These are phyloP conservation scores for Tolypocladium cylindrosporum DNA, from an alignment of 2,329 filamentous ascomycete species.

Conservation along the genomic window DNA sequence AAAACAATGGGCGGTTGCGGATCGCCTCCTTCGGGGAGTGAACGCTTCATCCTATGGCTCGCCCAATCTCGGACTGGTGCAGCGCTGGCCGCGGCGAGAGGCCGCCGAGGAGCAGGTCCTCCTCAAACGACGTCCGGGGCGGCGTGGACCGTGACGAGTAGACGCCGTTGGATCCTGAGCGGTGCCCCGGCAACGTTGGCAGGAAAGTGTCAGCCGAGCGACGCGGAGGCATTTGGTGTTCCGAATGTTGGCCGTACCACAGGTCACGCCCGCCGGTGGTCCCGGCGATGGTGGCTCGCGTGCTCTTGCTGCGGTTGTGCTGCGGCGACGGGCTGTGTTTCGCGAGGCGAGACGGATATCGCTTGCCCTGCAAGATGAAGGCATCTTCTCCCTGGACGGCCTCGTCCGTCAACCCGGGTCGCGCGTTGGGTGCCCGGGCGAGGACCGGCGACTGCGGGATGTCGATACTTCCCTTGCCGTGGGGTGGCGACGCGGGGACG, in stretches of 20 bases:
- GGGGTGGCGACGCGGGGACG: slow-evolving; percentile 18
- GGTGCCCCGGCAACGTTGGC: not conserved
- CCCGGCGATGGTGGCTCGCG: slow-evolving; percentile 34
- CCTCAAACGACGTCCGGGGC: slow-evolving; percentile 33
- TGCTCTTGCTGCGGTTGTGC: slow-evolving; percentile 30
- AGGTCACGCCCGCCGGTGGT: slow-evolving; percentile 28
- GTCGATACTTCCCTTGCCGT: slow-evolving; percentile 33
- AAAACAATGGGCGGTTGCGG: not conserved
- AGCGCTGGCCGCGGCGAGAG: slow-evolving; percentile 39
- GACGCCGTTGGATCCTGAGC: not conserved
- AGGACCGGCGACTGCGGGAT: slow-evolving; percentile 39
- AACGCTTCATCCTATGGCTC: slow-evolving; percentile 39
- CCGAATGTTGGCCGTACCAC: slow-evolving; percentile 26
- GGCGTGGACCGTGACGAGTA: slow-evolving; percentile 34
- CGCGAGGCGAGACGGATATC: slow-evolving; percentile 41
- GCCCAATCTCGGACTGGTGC: slow-evolving; percentile 38
- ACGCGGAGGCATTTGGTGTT: slow-evolving; percentile 18
- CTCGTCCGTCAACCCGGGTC: slow-evolving; percentile 52
- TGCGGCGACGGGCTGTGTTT: slow-evolving; percentile 33
- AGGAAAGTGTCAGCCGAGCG: slow-evolving; percentile 21
- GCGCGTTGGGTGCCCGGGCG: slow-evolving; percentile 51
- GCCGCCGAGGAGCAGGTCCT: slow-evolving; percentile 33
- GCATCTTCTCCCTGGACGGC: slow-evolving; percentile 49
- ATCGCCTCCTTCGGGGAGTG: not conserved
- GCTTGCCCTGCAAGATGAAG: slow-evolving; percentile 42